A percentile compares a stretch with the other conserved stretches of the same genome.
Evolutionary conservation across 495 filamentous ascomycete species (phyloP).

Genomic region (Saxophila tyrrhenica): DNA sequence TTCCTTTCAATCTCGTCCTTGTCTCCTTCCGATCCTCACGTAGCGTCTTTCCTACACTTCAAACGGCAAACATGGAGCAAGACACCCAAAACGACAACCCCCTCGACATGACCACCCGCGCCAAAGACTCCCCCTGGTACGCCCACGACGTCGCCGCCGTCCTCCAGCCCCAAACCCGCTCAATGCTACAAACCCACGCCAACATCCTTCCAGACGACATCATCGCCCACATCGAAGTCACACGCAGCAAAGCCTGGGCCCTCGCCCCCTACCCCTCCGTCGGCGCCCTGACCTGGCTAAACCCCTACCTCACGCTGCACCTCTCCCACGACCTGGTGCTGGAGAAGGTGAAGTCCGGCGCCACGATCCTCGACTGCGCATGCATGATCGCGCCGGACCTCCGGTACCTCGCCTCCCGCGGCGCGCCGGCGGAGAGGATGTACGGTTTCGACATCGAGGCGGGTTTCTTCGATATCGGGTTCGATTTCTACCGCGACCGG

Average conservation of each 20-base stretch:
- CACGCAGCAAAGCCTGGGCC: background rate
- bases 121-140: background rate
- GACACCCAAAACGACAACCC: background rate
- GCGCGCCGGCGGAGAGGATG: constrained; percentile 20
- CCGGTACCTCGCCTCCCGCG: constrained; percentile 22
- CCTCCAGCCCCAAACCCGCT: constrained; percentile 1
- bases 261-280: constrained; percentile 3
- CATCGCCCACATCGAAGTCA: constrained; percentile 3
- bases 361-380: constrained; percentile 26
- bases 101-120: background rate
- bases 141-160: background rate
- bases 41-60: too few species aligned
- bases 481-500: constrained; percentile 3
- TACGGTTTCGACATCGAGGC: constrained; percentile 22
- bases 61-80: background rate
- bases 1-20: too few species aligned
- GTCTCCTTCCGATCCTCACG: too few species aligned
- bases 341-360: constrained; percentile 16
- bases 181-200: constrained; percentile 1
- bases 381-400: constrained; percentile 29
- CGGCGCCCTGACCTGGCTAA: constrained; percentile 4
- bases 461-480: constrained; percentile 4
- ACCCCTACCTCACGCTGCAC: constrained; percentile 4
- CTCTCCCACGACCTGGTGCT: constrained; percentile 1
- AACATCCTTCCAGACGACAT: constrained; percentile 3